These are phyloP conservation scores for Marasmius fiardii DNA, from an alignment of 1,284 basidiomycete species.

Conservation along the genomic window DNA sequence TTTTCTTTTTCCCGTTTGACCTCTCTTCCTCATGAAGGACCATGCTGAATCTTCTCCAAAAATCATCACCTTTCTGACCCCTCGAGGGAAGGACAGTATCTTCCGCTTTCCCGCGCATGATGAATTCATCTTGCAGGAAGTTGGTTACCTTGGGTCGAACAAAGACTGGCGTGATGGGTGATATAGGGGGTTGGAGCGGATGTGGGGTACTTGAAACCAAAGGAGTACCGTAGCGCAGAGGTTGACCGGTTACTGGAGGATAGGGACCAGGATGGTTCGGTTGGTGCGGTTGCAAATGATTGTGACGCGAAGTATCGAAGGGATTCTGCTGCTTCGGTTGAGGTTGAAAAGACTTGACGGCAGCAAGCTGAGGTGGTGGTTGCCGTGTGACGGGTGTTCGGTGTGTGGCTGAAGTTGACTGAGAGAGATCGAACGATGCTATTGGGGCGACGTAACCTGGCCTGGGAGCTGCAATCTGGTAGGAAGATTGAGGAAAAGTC, in stretches of 20 bases:
- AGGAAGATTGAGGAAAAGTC: conserved; percentile 14
- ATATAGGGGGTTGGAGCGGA: conserved; percentile 70
- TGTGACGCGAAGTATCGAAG: conserved; percentile 16
- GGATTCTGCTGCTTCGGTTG: conserved; percentile 15
- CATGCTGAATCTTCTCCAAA: conserved; percentile 83
- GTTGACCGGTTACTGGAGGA: neutral
- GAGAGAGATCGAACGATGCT: conserved; percentile 54
- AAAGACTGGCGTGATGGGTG: conserved; percentile 75
- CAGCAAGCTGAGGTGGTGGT: conserved; percentile 22
- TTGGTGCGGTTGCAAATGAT: neutral
- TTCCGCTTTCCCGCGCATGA: conserved; percentile 67
- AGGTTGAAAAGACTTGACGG: conserved; percentile 41
- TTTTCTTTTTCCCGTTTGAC: conserved; percentile 42
- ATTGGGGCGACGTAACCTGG: conserved; percentile 72
- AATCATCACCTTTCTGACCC: conserved; percentile 74
- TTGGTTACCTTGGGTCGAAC: conserved; percentile 57
- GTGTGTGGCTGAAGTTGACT: conserved; percentile 39
- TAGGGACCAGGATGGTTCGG: conserved; percentile 19
- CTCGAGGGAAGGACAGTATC: conserved; percentile 61
- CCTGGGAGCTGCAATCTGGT: conserved; percentile 61
- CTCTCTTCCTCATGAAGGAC: conserved; percentile 66
- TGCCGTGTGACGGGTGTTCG: conserved; percentile 28
- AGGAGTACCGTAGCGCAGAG: conserved; percentile 23
- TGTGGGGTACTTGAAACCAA: conserved; percentile 49
- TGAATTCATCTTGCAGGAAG: conserved; percentile 44